Conservation (phyloP, 1,284 basidiomycete species). For the Trichosporon sp. region DNA sequence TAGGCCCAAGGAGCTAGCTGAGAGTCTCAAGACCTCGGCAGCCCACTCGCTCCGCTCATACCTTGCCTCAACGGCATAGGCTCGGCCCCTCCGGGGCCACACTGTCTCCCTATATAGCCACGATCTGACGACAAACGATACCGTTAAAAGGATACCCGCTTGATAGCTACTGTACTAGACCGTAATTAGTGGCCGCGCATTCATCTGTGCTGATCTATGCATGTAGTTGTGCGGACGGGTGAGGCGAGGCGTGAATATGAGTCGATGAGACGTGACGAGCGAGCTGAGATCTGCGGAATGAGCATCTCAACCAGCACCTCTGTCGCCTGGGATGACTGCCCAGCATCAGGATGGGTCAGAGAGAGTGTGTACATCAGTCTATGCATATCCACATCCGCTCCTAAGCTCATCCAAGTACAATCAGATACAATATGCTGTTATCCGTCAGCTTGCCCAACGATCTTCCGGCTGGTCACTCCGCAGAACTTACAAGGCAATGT, state of each 20-base stretch:
- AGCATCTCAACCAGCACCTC: too few species aligned
- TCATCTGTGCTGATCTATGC: slow-evolving; percentile 20
- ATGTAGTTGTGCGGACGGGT: not conserved
- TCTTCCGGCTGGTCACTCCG: too few species aligned
- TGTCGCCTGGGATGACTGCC: too few species aligned
- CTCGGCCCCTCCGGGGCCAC: too few species aligned
- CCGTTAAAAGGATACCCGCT: slow-evolving; percentile 11
- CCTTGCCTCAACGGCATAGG: slow-evolving; percentile 8
- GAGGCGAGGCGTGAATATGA: not conserved
- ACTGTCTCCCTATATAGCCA: not conserved
- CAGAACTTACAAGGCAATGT: slow-evolving; percentile 65
- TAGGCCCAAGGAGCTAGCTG: not conserved
- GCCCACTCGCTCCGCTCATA: too few species aligned
- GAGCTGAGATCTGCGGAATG: too few species aligned
- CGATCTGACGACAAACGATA: slow-evolving; percentile 14
- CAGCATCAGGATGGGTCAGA: too few species aligned
- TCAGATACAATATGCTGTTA: slow-evolving; percentile 25
- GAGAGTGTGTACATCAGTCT: not conserved
- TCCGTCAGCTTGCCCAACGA: slow-evolving; percentile 19
- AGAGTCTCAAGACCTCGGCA: too few species aligned
- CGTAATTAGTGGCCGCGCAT: slow-evolving; percentile 20
- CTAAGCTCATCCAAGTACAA: slow-evolving; percentile 23
- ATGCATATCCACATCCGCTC: slow-evolving; percentile 17
- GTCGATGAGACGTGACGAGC: not conserved
- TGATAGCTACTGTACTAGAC: slow-evolving; percentile 15